Evolutionary conservation across 2,329 filamentous ascomycete genomes (phyloP), one percentile per base, ranked within the genome.

Genomic region (Ascosphaera acerosa): DNA sequence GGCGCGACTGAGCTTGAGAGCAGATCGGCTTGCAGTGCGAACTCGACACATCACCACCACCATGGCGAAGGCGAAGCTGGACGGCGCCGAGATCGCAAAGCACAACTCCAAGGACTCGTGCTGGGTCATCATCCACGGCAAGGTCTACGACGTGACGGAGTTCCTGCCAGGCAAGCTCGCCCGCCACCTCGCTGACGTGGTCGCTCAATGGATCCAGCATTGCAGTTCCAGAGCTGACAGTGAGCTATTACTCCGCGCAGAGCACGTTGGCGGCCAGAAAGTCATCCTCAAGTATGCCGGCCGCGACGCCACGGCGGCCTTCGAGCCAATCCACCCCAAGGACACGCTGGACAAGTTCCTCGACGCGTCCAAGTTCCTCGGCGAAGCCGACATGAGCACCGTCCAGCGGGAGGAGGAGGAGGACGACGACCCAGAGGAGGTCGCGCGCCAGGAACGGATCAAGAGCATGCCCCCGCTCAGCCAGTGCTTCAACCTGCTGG

Each of bases 251-350:
- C n/a, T n/a, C n/a, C 17, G 15, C 15, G 6, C 41, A 70, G 78
- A 90, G 51, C 81, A 91, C 46, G 82, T 82, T 15, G 82, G 82
- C 37, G 82, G 78, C 22, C 64, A 70, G 40, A 87, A 84, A 48
- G 89, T 94, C 50, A 94, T 97, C 45, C 65, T 97, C 40, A 91
- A 91, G 57, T 91, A 92, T 55, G 82, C 82, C 18, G 81, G 82
- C 43, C 89, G 84, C 61, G 82, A 92, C 59, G 81, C 81, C 23
- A 89, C 81, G 20, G 76, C 82, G 49, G 80, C 80, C 46, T 92
- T 77, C 53, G 80, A 89, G 30, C 81, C 81, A 20, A 87, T 92
- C 39, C 70, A 75, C 50, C 82, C 82, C 2, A 77, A 76, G 10
- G 82, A 91, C 53, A 91, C 81, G 1, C 66, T 92, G 12, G 64